Evolutionary conservation across 306 rosid genomes (phyloP).

Genomic region (Parietaria judaica): DNA sequence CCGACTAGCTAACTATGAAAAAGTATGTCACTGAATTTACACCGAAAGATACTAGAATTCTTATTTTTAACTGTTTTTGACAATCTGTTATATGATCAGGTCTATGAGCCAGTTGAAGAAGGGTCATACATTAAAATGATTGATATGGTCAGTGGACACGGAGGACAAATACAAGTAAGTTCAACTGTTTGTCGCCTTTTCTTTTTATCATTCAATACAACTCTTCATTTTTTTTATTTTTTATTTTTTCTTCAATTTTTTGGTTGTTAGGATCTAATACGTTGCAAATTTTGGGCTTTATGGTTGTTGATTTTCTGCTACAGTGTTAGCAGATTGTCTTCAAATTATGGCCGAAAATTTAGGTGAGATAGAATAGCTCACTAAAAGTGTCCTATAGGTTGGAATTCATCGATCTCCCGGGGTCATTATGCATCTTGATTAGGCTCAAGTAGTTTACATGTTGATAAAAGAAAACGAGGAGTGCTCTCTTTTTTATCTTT

Average conservation of each 20-base stretch:
- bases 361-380: too few species aligned
- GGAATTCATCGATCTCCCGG: too few species aligned
- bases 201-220: background rate
- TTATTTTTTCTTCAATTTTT: too few species aligned
- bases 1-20: constrained; percentile 78
- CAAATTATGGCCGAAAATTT: too few species aligned
- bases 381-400: too few species aligned
- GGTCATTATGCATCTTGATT: too few species aligned
- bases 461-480: constrained; percentile 1
- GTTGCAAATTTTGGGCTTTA: too few species aligned
- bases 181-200: constrained; percentile 5
- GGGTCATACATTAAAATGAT: constrained; percentile 99
- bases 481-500: background rate
- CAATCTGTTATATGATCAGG: constrained; percentile 36
- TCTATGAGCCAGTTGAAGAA: constrained; percentile 89
- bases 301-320: too few species aligned
- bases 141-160: constrained; percentile 93
- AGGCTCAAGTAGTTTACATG: background rate
- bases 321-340: too few species aligned
- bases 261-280: too few species aligned
- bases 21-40: constrained; percentile 32
- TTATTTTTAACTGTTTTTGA: constrained; percentile 12
- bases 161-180: constrained; percentile 97
- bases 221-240: too few species aligned
- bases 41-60: constrained; percentile 18